Conservation (phyloP, 306 rosid genomes). For the Carpinus viminea region DNA sequence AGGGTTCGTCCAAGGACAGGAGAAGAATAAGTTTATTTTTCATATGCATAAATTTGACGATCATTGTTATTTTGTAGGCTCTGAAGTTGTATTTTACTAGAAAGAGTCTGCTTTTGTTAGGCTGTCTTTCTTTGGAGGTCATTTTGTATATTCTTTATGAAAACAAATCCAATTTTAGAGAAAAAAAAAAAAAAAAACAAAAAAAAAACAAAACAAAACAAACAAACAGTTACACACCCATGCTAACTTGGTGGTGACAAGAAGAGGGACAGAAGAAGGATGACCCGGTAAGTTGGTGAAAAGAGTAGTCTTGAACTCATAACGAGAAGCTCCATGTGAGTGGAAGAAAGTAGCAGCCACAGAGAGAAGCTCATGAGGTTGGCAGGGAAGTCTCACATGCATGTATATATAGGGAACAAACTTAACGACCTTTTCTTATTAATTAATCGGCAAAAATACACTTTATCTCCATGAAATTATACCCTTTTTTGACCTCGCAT, state of each 20-base stretch:
- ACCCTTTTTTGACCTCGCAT: no score
- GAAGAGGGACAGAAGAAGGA: not conserved
- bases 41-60: not conserved
- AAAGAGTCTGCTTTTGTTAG: not conserved
- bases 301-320: not conserved
- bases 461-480: no score
- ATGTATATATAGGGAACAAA: no score
- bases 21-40: conserved; percentile 27
- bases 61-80: not conserved
- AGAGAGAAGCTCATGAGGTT: no score
- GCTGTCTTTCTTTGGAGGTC: not conserved
- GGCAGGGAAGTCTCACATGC: no score
- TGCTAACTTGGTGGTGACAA: not conserved
- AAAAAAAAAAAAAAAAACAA: not conserved
- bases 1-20: conserved; percentile 57
- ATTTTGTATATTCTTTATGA: not conserved
- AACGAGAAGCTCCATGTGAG: not conserved
- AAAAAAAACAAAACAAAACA: not conserved
- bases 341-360: not conserved
- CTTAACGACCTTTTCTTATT: no score
- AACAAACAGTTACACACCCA: no score
- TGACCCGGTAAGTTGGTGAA: not conserved
- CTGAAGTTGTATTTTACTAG: not conserved
- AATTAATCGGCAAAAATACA: no score
- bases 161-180: not conserved